These are phyloP conservation scores for Hsuehochloa calcarea DNA, from an alignment of 176 grass and related monocot species.

Conservation along the genomic window DNA sequence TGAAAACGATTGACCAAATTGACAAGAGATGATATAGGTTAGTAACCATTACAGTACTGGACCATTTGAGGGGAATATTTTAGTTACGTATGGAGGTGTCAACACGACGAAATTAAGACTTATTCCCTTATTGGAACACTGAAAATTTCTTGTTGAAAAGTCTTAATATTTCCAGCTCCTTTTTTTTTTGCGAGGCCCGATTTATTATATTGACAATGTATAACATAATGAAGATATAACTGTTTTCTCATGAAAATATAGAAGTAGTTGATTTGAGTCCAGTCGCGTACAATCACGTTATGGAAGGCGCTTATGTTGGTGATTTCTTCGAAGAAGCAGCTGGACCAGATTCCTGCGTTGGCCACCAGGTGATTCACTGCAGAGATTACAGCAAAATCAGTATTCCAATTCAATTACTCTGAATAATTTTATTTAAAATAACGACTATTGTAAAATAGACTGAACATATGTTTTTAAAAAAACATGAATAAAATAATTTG, in stretches of 20 bases:
- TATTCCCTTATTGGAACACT: too few relatives aligned
- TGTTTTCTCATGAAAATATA: background rate
- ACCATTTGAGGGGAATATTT: background rate
- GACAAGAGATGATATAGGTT: background rate
- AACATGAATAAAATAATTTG: background rate
- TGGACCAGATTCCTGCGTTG: conserved; percentile 82
- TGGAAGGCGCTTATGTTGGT: conserved; percentile 85
- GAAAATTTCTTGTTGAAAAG: too few relatives aligned
- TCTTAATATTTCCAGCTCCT: too few relatives aligned
- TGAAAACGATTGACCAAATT: background rate
- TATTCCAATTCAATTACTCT: background rate
- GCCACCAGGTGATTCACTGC: conserved; percentile 91
- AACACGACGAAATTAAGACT: background rate
- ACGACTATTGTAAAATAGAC: background rate
- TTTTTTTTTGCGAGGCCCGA: too few relatives aligned
- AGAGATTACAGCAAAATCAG: background rate
- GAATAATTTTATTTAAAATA: background rate
- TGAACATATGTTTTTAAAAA: background rate
- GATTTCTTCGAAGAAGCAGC: conserved; percentile 83
- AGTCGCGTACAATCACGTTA: conserved; percentile 54
- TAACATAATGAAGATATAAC: too few relatives aligned
- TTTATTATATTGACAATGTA: too few relatives aligned
- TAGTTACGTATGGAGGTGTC: background rate
- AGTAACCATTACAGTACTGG: background rate
- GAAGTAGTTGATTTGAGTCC: background rate